A percentile compares a stretch with the other conserved stretches of the same genome.
Evolutionary conservation across 2,329 filamentous ascomycete genomes (phyloP).

Genomic region (Trichoderma harzianum): DNA sequence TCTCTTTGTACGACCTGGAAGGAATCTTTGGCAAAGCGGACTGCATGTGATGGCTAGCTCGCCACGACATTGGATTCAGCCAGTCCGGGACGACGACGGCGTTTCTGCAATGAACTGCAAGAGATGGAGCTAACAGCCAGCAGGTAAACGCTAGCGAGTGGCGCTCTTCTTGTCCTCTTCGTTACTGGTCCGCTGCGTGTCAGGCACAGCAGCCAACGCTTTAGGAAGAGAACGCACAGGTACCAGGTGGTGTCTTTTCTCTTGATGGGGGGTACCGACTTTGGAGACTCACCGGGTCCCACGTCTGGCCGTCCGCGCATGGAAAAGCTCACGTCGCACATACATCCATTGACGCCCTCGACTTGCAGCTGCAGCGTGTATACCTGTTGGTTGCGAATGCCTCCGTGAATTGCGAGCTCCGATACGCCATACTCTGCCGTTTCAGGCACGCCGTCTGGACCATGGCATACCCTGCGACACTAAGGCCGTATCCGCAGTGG

Average conservation of each 20-base stretch:
- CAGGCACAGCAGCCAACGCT: slow-evolving; percentile 6
- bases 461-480: neutral
- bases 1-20: neutral
- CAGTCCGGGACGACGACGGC: slow-evolving; percentile 1
- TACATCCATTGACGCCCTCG: neutral
- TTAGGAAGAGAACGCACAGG: neutral
- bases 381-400: neutral
- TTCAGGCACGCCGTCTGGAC: neutral
- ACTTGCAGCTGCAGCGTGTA: neutral
- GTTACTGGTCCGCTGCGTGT: slow-evolving; percentile 6
- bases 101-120: neutral
- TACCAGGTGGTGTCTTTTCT: neutral
- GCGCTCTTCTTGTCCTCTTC: neutral
- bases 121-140: neutral
- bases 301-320: neutral
- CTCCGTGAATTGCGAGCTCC: neutral
- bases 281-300: neutral
- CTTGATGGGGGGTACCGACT: neutral
- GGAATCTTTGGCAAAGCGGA: neutral
- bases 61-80: neutral
- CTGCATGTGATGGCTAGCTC: neutral
- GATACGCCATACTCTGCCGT: neutral
- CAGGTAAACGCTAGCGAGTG: slow-evolving; percentile 8
- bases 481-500: slow-evolving; percentile 3
- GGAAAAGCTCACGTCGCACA: neutral